Base-by-base conservation (phyloP, 1,284 basidiomycete species). In the Hortiboletus rubellus region DNA sequence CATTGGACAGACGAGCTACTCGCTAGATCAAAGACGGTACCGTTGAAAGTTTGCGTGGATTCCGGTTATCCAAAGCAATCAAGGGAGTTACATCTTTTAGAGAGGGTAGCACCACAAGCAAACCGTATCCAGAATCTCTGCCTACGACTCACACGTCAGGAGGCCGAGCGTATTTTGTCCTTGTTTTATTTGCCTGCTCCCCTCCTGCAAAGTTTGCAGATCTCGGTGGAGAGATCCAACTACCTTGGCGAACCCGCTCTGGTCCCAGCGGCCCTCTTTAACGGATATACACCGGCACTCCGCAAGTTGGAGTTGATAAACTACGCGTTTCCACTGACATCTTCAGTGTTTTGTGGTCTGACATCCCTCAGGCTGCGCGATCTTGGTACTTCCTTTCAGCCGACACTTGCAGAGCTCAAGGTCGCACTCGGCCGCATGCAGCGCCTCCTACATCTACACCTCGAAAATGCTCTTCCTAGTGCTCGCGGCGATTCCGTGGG, bases 1-100 rank as follows among this genome's bases (percentile, higher is more conserved):
- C 48, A 55, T 22, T 74, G 71, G 68, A 71, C 68, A 12, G 64
- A 70, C 38, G 70, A 70, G 50, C 71, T 79, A 61, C 58, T 79
- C 9, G 51, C 60, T 27, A 63, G 77, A 12, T 79, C 77, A 5
- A 75, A 73, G 59, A 65, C 55, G 44, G 66, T 63, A 17, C 67
- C 70, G 5, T 57, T 79, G 30, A 64, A 58, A 44, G 58, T 76
- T 27, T 43, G 50, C 37, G 57, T 63, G 3, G 64, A 73, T 51
- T 54, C 64, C 8, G 52, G 44, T 1, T 66, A 59, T 44, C n/a
- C 52, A 22, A 51, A 59, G 38, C 57, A 55, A 6, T 59, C 58
- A 7, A 56, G 50, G 22, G 62, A 62, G 37, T 45, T 65, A 15
- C 38, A 63, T 30, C 52, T 63, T 27, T 50, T 75, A 30, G 63